Base-by-base conservation (phyloP, 768 basidiomycete species). In the Pleurotus djamor region DNA sequence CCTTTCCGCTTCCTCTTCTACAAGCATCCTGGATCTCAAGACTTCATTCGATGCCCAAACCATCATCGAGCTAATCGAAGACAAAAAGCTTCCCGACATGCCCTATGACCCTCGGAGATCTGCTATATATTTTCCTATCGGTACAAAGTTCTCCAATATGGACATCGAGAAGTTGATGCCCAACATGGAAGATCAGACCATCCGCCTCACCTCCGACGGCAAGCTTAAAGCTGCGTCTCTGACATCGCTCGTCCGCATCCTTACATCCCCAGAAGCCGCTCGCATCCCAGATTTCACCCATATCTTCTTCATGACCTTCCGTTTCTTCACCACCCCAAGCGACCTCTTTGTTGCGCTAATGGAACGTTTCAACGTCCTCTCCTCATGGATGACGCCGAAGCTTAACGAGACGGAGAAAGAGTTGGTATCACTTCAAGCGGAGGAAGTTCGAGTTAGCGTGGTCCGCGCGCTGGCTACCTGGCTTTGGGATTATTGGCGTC, bases 291-390 rank as follows among this genome's bases (percentile, higher is more conserved):
- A 80, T 41, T 68, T 89, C 70, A 65, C 72, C 60, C 69, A 80
- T 60, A 69, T 82, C 1, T 89, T 92, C 73, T 86, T 90, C 71
- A 71, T 85, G n/a, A 84, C 81, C 54, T 92, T 91, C 72, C 84
- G 89, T 32, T 79, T 84, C 61, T 91, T 89, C 74, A 79, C 82
- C 12, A 76, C 77, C 0, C 80, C 90, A 0, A 32, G 47, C 13
- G 74, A 78, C 5, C 72, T 86, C 9, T 72, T 84, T 36, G 69
- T 64, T 5, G 68, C 64, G 28, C 65, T 76, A 7, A 62, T 82
- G 28, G 67, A 67, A 4, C 81, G 88, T 44, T 92, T 83, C 69
- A 70, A 82, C 54, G 54, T 56, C 21, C 37, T n/a, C 13, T 43
- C 37, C n/a, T 76, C 78, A 59, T 52, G 43, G 21, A 64, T 69